Base-by-base conservation (phyloP, 352 stramenopile genomes). In the Blastocystis sp. region DNA sequence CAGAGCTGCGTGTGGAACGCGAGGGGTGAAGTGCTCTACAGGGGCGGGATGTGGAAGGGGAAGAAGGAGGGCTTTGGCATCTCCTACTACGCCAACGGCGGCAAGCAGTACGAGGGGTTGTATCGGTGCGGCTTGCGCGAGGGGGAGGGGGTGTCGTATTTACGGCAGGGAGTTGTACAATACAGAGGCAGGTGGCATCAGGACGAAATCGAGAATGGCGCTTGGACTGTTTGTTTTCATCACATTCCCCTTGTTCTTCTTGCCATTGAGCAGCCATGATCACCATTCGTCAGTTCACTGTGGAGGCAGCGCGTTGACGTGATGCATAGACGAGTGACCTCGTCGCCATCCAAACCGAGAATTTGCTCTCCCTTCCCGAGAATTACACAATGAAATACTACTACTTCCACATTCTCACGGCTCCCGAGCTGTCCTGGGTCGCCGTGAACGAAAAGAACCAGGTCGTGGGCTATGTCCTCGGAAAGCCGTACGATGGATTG, bases 321-420 rank as follows among this genome's bases (percentile, higher is more conserved):
- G 3, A 70, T 34, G 1, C 52, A 89, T 65, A 96, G 93, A 93
- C 93, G 60, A 90, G 94, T 79, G 97, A 99, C 92, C 92, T 99
- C 69, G 89, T 99, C 53, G 93, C 98, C 90, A 98, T 99, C 93
- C 96, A 99, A 91, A 98, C 96, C 71, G 96, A 95, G 70, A 99
- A 99, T 91, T 91, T 99, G 41, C 98, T 96, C 95, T 99, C 96
- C 91, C 92, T 99, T 67, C 97, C 97, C 1, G 97, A 99, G 91
- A 99, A 99, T 91, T 99, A 99, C 91, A 95, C 98, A 56, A 97
- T 98, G 93, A 98, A 99, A 91, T 99, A 99, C 91, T 99, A 99
- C 91, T 98, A 98, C 89, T 99, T 99, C 93, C 97, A 99, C 91
- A 94, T 98, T 89, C 94, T 98, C 79, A 95, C 95, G 81, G 99